A percentile compares a stretch with the other conserved stretches of the same genome.
These are phyloP conservation scores for Chionographis japonica DNA, from an alignment of 106 monocot genomes.

Conservation along the genomic window DNA sequence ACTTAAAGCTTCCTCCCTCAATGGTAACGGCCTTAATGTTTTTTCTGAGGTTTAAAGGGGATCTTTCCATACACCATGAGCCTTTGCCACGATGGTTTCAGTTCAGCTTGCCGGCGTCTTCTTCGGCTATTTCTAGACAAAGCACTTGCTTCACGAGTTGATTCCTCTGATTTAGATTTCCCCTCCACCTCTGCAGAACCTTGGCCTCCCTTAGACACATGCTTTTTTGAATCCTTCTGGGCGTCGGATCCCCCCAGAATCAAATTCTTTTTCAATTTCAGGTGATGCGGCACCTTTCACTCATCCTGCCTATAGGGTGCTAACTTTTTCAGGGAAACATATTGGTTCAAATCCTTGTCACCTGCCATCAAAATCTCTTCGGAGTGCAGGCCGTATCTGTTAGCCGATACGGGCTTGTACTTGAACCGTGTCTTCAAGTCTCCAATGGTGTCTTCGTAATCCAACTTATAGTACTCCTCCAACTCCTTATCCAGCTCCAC, in stretches of 20 bases:
- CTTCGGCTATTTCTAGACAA: slow-evolving; percentile 38
- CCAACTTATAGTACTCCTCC: slow-evolving; percentile 96
- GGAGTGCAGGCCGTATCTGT: slow-evolving; percentile 56
- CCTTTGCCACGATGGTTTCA: slow-evolving; percentile 47
- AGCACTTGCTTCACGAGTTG: slow-evolving; percentile 22
- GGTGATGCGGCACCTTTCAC: slow-evolving; percentile 85
- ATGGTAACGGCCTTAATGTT: slow-evolving; percentile 14
- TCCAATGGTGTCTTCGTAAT: slow-evolving; percentile 94
- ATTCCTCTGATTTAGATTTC: slow-evolving; percentile 16
- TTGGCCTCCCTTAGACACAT: neutral
- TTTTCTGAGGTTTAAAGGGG: slow-evolving; percentile 35
- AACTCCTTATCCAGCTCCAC: slow-evolving; percentile 88
- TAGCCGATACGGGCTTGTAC: slow-evolving; percentile 61
- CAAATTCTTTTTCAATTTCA: slow-evolving; percentile 56
- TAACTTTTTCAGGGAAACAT: slow-evolving; percentile 85
- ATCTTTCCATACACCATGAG: slow-evolving; percentile 60
- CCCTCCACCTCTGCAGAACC: slow-evolving; percentile 5
- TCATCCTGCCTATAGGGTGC: slow-evolving; percentile 82
- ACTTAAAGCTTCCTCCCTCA: neutral
- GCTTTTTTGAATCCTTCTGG: slow-evolving; percentile 26
- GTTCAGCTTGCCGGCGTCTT: slow-evolving; percentile 36
- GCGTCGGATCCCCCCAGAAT: slow-evolving; percentile 36
- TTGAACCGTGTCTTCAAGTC: slow-evolving; percentile 94
- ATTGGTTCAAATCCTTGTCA: slow-evolving; percentile 92
- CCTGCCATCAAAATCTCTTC: slow-evolving; percentile 68